phyloP scores from a whole-genome alignment of 2,329 filamentous ascomycete genomes.

The Alternaria gansuensis region DNA sequence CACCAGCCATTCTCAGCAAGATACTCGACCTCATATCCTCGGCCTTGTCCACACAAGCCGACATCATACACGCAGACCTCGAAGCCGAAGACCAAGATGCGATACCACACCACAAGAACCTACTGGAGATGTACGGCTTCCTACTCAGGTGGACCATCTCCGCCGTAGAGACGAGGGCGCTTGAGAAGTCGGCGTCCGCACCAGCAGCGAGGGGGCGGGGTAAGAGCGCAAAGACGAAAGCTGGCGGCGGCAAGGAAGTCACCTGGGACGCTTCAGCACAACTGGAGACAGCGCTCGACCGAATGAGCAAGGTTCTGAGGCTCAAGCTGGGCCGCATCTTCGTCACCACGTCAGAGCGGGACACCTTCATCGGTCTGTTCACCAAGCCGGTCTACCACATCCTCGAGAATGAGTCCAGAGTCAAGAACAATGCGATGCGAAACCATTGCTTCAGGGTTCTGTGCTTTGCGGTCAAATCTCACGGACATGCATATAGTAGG shows the following conservation, averaged over 20 bases:
- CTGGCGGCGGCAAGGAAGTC: slow-evolving; percentile 69
- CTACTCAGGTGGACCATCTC: slow-evolving; percentile 94
- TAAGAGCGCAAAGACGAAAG: slow-evolving; percentile 76
- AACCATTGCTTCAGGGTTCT: slow-evolving; percentile 98
- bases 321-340: slow-evolving; percentile 93
- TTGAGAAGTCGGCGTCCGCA: slow-evolving; percentile 82
- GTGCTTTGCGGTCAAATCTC: slow-evolving; percentile 96
- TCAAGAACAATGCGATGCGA: slow-evolving; percentile 86
- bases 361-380: slow-evolving; percentile 91
- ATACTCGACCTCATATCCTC: slow-evolving; percentile 90
- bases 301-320: slow-evolving; percentile 95
- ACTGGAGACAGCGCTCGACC: slow-evolving; percentile 85
- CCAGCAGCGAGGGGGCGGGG: slow-evolving; percentile 76
- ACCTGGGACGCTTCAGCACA: slow-evolving; percentile 90
- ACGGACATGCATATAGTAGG: slow-evolving; percentile 93
- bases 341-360: slow-evolving; percentile 92
- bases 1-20: slow-evolving; percentile 86
- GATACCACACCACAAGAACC: slow-evolving; percentile 84
- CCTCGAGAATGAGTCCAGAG: slow-evolving; percentile 89
- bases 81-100: slow-evolving; percentile 86
- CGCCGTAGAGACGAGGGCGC: slow-evolving; percentile 91
- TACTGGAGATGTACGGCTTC: slow-evolving; percentile 94
- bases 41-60: slow-evolving; percentile 83
- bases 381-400: slow-evolving; percentile 94
- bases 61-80: slow-evolving; percentile 83